Base-by-base conservation (phyloP, 2,329 filamentous ascomycete genomes). In the Amphichorda felina region DNA sequence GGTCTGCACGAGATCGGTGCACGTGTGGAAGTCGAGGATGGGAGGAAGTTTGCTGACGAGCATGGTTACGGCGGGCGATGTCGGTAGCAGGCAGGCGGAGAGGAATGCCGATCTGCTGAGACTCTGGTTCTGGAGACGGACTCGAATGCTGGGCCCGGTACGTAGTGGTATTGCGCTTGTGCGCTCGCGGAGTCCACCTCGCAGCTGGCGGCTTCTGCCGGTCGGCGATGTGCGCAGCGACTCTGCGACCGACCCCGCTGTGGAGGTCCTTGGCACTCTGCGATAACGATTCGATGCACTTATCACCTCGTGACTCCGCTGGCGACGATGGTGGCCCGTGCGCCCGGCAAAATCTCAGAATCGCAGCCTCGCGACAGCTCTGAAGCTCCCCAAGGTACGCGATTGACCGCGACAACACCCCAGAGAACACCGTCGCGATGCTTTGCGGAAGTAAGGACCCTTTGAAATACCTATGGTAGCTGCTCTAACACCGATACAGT, bases 1-100 rank as follows among this genome's bases (percentile, higher is more conserved):
- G 26, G 64, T 66, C 38, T 82, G 69, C 15, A 27, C 60, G 19
- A 64, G 48, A 21, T 73, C 66, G 14, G 75, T 52, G 33, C 79
- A 68, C 32, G 61, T 58, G 18, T 68, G 61, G 27, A 93, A 61
- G 11, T 61, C 58, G 31, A 63, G 52, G 47, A 79, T 64, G 19
- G 67, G 53, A 10, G 82, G 82, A 6, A 91, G 48, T 19, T 38
- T 38, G 17, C 32, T 32, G 24, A 41, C 37, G 11, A 44, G 26
- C 46, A 53, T 53, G 28, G 17, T 32, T 26, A n/a, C 19, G 25
- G 10, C 21, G 21, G 10, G 10, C 21, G 10, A 24, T 24, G 6
- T 24, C 6, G 10, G 21, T 6, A 10, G 10, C 21, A 10, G 10
- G 21, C 21, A 24, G 21, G 21, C 6, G 21, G 21, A 24, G 21